Evolutionary conservation across 108 stramenopile species (phyloP), one percentile per base, ranked within the genome.

Genomic region (Fragilaria radians): DNA sequence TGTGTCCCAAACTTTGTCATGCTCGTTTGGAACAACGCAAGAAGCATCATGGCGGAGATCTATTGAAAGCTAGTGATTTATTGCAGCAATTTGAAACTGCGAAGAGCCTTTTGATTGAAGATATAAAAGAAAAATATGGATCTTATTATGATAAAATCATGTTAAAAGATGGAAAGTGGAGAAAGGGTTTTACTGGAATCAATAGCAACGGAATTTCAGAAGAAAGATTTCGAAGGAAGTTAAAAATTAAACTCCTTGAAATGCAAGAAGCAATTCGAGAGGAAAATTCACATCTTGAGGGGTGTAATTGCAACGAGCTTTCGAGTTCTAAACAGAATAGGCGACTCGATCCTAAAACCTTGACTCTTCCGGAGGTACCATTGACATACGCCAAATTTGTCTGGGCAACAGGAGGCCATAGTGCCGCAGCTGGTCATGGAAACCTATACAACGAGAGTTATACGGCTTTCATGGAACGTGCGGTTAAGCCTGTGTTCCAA

Each of bases 391-490:
- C 63, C 27, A 69, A 66, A 7, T 81, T 81, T 62, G 77, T 77
- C 11, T 88, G 80, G 80, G 73, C 80, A 2, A 83, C 82, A 11
- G 82, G 82, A 27, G 91, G 91, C 1, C 91, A 93, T 58, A 75
- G 72, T 21, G 76, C 86, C 14, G 72, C 85, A 0, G 91, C 91
- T 0, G 91, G 83, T 5, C 91, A 89, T 68, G 88, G 88, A 19
- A 83, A 85, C 60, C 55, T 75, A 0, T 82, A 70, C 62, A 70
- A 75, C 48, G 82, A 86, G 62, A 60, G 65, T 18, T 88, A 87
- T 46, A 85, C 84, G 25, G 79, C 82, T 11, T 54, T 73, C 31
- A 55, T 89, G 66, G 82, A 82, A 61, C 24, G 54, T 9, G 68
- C 76, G 24, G 65, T 69, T 17, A 55, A 73, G 50, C 56, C 30